Conservation (phyloP, 371 early-diverging fungal genomes). For the Rhizopus stolonifer region DNA sequence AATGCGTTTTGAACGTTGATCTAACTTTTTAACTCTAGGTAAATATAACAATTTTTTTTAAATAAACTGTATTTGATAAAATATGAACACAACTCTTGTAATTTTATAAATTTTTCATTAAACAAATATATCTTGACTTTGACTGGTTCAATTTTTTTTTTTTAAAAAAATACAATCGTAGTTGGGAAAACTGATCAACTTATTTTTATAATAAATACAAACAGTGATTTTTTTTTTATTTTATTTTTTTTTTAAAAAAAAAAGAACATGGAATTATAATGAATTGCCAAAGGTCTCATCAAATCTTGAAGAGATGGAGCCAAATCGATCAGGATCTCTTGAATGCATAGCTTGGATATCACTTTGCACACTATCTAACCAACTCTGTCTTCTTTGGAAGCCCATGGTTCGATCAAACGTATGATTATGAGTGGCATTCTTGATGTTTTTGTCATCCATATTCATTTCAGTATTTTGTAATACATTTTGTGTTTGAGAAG, state of each 20-base stretch:
- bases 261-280: not conserved
- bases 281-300: not conserved
- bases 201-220: too few species aligned
- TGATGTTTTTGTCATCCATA: not conserved
- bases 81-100: too few species aligned
- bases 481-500: too few species aligned
- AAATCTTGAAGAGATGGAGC: not conserved
- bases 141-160: too few species aligned
- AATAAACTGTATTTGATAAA: too few species aligned
- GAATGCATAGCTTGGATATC: not conserved
- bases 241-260: not conserved
- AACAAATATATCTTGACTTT: too few species aligned
- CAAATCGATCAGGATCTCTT: not conserved
- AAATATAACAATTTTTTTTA: too few species aligned
- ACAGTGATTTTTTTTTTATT: not conserved
- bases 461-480: not conserved
- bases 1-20: too few species aligned
- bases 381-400: not conserved
- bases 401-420: not conserved
- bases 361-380: not conserved
- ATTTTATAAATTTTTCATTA: too few species aligned
- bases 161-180: too few species aligned
- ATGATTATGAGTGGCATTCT: not conserved
- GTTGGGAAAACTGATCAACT: too few species aligned
- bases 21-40: too few species aligned